These are phyloP conservation scores for Proliferodiscus dingleyae DNA, from an alignment of 2,329 filamentous ascomycete species.

Conservation along the genomic window DNA sequence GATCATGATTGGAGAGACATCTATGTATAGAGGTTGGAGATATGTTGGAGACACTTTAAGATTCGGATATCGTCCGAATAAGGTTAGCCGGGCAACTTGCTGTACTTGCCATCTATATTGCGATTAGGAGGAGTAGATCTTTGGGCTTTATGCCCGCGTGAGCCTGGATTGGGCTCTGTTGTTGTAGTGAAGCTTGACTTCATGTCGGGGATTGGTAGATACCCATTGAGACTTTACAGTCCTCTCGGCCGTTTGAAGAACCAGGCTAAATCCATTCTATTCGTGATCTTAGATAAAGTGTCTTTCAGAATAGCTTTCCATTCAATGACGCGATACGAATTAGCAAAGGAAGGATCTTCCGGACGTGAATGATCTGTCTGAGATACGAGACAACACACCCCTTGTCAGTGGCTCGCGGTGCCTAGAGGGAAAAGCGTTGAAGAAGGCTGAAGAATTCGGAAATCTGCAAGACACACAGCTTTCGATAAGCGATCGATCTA, in stretches of 20 bases:
- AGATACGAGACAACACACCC: no score
- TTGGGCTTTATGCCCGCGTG: slow-evolving; percentile 3
- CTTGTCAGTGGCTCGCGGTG: no score
- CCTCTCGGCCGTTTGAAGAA: neutral
- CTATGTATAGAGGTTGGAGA: slow-evolving; percentile 2
- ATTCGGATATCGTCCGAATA: neutral
- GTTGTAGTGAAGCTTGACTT: slow-evolving; percentile 3
- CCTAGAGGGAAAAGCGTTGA: no score
- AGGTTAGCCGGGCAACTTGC: slow-evolving; percentile 3
- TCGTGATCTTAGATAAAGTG: neutral
- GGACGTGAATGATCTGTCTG: no score
- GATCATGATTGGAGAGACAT: neutral
- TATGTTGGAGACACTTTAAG: neutral
- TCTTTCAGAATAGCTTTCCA: no score
- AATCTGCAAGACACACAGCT: no score
- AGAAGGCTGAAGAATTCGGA: no score
- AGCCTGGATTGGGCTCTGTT: neutral
- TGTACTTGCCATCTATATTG: slow-evolving; percentile 10
- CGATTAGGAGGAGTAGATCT: neutral
- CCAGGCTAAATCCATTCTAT: neutral
- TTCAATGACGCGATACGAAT: no score
- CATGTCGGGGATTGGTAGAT: slow-evolving; percentile 8
- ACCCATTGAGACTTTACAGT: slow-evolving; percentile 3
- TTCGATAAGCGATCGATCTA: no score
- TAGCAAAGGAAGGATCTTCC: no score